Percentiles rank a stretch among this genome's conserved stretches.
Conservation (phyloP, 2,329 filamentous ascomycete genomes). For the Chaetomium olivaceum region DNA sequence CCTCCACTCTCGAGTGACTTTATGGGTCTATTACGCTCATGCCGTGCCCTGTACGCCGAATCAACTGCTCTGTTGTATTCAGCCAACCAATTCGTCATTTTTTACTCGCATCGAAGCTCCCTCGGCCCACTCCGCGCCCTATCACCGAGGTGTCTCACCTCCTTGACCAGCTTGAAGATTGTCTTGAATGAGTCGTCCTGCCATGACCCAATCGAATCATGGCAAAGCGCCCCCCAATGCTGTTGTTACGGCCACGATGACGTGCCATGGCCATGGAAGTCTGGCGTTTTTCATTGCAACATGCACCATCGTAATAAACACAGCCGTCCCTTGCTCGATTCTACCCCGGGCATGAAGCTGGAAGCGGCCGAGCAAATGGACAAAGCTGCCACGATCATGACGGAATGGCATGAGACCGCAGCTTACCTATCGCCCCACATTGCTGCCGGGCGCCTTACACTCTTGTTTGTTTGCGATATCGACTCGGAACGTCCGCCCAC, state of each 20-base stretch:
- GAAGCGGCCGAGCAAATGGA: neutral
- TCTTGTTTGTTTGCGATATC: constrained; percentile 24
- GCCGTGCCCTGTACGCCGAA: neutral
- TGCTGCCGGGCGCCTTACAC: constrained; percentile 12
- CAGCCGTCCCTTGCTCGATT: constrained; percentile 1
- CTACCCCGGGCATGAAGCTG: neutral
- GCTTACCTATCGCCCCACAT: constrained; percentile 15
- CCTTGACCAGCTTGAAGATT: constrained; percentile 21
- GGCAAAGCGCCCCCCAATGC: neutral
- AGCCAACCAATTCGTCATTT: constrained; percentile 5
- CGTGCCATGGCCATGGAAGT: neutral
- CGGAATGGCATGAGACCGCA: constrained; percentile 14
- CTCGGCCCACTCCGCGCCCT: constrained; percentile 20
- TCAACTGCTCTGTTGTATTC: neutral
- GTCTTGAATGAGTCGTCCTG: constrained; percentile 19
- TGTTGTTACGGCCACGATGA: neutral
- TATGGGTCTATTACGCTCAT: constrained; percentile 6
- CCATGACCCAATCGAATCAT: constrained; percentile 4
- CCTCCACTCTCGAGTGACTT: constrained; percentile 10
- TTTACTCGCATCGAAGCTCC: neutral
- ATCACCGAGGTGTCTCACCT: constrained; percentile 14
- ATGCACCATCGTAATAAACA: neutral
- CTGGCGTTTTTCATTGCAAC: neutral
- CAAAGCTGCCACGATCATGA: constrained; percentile 8
- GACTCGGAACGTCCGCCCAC: neutral